Evolutionary conservation across 495 filamentous ascomycete genomes (phyloP).

Genomic region (Podospora anserina): DNA sequence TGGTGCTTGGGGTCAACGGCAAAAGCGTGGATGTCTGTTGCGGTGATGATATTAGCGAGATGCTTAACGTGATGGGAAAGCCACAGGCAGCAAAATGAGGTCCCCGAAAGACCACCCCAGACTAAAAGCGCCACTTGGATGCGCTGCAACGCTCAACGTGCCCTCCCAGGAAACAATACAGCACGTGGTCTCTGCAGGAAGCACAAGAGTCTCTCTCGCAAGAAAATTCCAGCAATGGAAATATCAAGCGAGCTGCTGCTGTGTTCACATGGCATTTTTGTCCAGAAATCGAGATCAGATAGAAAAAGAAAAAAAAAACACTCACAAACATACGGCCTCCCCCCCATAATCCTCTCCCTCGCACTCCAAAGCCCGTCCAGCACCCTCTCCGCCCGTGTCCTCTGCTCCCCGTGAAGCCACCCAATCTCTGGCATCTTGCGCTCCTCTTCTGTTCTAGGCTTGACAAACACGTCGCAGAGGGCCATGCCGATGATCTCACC

Average conservation of each 20-base stretch:
- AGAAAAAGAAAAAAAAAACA: neutral
- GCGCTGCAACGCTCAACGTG: neutral
- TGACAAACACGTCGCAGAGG: conserved; percentile 31
- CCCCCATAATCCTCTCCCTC: conserved; percentile 32
- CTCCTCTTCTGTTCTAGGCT: conserved; percentile 19
- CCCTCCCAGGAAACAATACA: neutral
- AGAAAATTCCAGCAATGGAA: neutral
- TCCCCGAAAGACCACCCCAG: neutral
- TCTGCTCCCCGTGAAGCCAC: conserved; percentile 36
- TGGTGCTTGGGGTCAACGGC: conserved; percentile 37
- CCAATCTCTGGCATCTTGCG: conserved; percentile 28
- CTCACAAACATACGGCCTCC: conserved; percentile 32
- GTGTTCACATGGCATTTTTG: neutral
- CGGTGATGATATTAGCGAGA: neutral
- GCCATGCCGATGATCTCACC: conserved; percentile 39
- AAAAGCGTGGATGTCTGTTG: conserved; percentile 31
- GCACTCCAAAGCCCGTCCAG: conserved; percentile 32
- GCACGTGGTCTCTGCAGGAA: neutral
- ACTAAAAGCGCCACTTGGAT: neutral
- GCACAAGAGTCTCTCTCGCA: neutral
- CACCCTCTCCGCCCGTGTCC: conserved; percentile 29
- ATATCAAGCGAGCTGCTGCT: neutral
- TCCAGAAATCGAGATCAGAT: neutral
- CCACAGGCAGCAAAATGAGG: neutral
- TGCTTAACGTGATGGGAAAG: neutral